Conservation (phyloP, 768 basidiomycete genomes). For the Hydnomerulius pinastri region DNA sequence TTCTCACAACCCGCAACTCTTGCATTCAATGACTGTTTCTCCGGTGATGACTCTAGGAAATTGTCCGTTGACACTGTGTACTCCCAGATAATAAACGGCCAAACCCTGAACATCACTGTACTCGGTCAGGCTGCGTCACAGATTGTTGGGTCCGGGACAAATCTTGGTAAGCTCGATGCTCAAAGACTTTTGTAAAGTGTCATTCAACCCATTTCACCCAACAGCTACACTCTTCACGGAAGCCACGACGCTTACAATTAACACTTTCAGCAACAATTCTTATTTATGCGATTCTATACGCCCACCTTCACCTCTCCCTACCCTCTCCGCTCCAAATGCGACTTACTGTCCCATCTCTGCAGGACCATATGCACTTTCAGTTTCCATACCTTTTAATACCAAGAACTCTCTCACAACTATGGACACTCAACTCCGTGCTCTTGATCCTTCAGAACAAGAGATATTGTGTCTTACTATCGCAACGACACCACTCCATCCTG, state of each 20-base stretch:
- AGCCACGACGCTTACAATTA: slow-evolving; percentile 77
- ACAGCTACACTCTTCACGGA: slow-evolving; percentile 87
- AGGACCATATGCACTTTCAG: slow-evolving; percentile 81
- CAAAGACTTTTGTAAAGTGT: not conserved
- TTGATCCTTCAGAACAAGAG: slow-evolving; percentile 83
- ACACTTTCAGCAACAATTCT: slow-evolving; percentile 66
- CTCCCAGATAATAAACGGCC: slow-evolving; percentile 60
- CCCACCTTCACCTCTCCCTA: slow-evolving; percentile 71
- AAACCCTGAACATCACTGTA: slow-evolving; percentile 67
- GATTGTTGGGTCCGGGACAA: slow-evolving; percentile 62
- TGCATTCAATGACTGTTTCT: slow-evolving; percentile 70
- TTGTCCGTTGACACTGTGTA: slow-evolving; percentile 71
- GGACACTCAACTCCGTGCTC: slow-evolving; percentile 79
- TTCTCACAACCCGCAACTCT: slow-evolving; percentile 61
- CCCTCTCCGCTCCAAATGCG: slow-evolving; percentile 34
- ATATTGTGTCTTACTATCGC: slow-evolving; percentile 79
- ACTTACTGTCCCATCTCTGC: slow-evolving; percentile 76
- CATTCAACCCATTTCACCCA: slow-evolving; percentile 13
- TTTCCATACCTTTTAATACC: slow-evolving; percentile 64
- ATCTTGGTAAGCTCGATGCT: slow-evolving; percentile 54
- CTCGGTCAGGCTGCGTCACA: slow-evolving; percentile 61
- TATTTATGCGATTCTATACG: slow-evolving; percentile 80
- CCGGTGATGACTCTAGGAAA: slow-evolving; percentile 52
- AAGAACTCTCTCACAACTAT: slow-evolving; percentile 81
- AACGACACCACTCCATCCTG: slow-evolving; percentile 74